phyloP scores from a whole-genome alignment of 805 yeast genomes.

The Metahyphopichia silvanorum region DNA sequence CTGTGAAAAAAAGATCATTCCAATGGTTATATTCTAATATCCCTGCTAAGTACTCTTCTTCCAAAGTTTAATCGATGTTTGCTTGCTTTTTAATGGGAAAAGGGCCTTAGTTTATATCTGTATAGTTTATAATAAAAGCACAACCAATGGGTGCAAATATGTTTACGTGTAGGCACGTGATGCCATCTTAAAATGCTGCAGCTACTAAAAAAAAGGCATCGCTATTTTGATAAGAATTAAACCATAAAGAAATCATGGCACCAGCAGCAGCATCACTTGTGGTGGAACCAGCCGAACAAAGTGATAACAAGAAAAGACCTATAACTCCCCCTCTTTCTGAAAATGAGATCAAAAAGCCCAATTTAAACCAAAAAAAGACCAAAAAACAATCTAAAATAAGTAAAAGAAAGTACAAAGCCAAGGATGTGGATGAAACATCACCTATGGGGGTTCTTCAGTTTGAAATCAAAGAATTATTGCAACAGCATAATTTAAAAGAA shows the following conservation, averaged over 20 bases:
- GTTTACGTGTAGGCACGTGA: no score
- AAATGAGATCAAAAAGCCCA: constrained; percentile 4
- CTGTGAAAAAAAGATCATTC: constrained; percentile 29
- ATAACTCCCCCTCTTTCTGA: constrained; percentile 5
- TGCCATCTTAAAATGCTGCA: no score
- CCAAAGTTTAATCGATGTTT: no score
- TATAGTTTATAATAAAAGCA: no score
- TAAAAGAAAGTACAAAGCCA: constrained; percentile 55
- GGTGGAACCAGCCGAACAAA: no score
- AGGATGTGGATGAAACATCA: constrained; percentile 69
- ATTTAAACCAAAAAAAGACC: constrained; percentile 3
- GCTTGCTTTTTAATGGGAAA: no score
- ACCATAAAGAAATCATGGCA: constrained; percentile 2
- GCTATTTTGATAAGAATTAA: background rate
- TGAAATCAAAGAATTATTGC: constrained; percentile 64
- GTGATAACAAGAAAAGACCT: constrained; percentile 7
- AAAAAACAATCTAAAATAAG: constrained; percentile 16
- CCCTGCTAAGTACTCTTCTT: constrained; percentile 18
- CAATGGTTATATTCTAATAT: constrained; percentile 28
- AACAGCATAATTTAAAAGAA: constrained; percentile 36
- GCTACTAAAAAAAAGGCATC: background rate
- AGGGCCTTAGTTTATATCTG: no score
- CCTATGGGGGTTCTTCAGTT: constrained; percentile 74
- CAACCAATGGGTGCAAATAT: no score
- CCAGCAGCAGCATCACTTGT: constrained; percentile 2